phyloP scores from a whole-genome alignment of 371 early-diverging fungal species.

The Saksenaea vasiformis region DNA sequence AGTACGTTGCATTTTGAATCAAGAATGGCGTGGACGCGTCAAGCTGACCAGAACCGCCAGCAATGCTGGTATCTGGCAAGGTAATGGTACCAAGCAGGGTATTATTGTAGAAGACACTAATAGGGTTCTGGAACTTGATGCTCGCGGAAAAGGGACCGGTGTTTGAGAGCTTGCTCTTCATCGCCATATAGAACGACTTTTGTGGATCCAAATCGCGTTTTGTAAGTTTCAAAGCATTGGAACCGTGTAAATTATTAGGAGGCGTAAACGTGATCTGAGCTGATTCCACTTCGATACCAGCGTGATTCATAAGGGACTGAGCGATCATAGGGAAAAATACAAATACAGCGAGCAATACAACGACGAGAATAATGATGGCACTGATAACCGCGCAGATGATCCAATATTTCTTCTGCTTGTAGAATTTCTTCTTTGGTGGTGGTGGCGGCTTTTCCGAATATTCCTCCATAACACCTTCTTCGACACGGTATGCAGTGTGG shows the following conservation, averaged over 20 bases:
- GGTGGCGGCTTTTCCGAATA: constrained; percentile 46
- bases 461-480: constrained; percentile 39
- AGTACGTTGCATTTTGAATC: constrained; percentile 46
- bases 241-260: constrained; percentile 11
- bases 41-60: constrained; percentile 52
- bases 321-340: constrained; percentile 65
- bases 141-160: constrained; percentile 64
- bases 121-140: constrained; percentile 47
- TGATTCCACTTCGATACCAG: constrained; percentile 45
- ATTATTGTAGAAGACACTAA: constrained; percentile 42
- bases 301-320: constrained; percentile 57
- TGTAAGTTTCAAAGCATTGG: background rate
- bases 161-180: constrained; percentile 50
- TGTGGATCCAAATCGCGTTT: constrained; percentile 30
- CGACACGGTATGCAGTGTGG: constrained; percentile 4
- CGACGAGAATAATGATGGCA: constrained; percentile 52
- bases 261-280: constrained; percentile 56
- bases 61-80: constrained; percentile 48
- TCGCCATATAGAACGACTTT: constrained; percentile 42
- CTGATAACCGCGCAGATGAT: constrained; percentile 52
- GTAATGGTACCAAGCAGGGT: constrained; percentile 55
- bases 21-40: constrained; percentile 44
- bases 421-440: constrained; percentile 45
- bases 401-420: constrained; percentile 61
- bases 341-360: constrained; percentile 49